These are phyloP conservation scores for Bruguiera gymnorhiza DNA, from an alignment of 345 rosid genomes.

Conservation along the genomic window DNA sequence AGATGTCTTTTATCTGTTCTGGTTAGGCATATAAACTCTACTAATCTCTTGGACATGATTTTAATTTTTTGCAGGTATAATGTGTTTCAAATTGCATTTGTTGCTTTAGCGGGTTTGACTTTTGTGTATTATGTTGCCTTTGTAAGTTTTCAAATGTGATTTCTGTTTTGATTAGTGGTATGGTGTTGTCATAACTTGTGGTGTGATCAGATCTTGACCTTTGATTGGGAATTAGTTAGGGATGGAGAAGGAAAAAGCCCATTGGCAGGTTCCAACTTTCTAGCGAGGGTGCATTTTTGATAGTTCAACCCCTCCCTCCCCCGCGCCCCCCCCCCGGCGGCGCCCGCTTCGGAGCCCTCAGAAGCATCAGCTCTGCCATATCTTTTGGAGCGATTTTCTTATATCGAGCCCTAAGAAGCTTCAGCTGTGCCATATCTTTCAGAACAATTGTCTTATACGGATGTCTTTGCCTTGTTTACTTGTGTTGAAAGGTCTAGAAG, in stretches of 20 bases:
- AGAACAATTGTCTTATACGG: slow-evolving; percentile 20
- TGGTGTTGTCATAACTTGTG: background rate
- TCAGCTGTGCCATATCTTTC: slow-evolving; percentile 10
- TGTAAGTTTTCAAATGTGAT: slow-evolving; percentile 42
- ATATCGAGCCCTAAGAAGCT: slow-evolving; percentile 1
- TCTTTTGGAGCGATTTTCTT: slow-evolving; percentile 15
- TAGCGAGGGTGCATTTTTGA: slow-evolving; percentile 31
- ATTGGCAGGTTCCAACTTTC: slow-evolving; percentile 85
- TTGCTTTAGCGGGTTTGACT: slow-evolving; percentile 79
- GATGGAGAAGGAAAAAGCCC: slow-evolving; percentile 85
- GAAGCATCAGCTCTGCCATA: slow-evolving; percentile 12
- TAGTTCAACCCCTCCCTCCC: slow-evolving; percentile 12
- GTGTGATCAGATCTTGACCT: background rate
- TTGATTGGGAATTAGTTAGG: slow-evolving; percentile 37
- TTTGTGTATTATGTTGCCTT: slow-evolving; percentile 77
- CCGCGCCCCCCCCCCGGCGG: no score
- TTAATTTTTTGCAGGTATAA: slow-evolving; percentile 61
- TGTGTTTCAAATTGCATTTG: slow-evolving; percentile 82
- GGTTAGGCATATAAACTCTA: background rate
- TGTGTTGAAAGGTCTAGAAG: slow-evolving; percentile 18
- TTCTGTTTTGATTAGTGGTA: background rate
- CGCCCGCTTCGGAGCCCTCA: background rate
- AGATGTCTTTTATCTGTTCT: background rate
- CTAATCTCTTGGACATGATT: slow-evolving; percentile 13
- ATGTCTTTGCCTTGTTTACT: slow-evolving; percentile 18